These are phyloP conservation scores for Botrytis squamosa DNA, from an alignment of 2,329 filamentous ascomycete species.

Conservation along the genomic window DNA sequence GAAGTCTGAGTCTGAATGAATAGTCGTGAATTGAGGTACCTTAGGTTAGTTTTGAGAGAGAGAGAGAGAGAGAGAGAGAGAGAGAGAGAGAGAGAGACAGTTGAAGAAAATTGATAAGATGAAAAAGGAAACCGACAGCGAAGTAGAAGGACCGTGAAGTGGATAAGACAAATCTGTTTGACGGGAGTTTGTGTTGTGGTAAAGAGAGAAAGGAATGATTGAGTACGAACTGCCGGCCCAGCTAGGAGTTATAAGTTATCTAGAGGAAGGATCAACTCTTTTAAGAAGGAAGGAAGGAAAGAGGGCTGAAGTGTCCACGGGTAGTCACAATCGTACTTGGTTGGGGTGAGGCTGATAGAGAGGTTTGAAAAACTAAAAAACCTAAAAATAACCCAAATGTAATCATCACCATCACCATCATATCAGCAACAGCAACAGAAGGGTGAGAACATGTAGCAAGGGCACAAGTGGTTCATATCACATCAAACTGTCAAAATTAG, in stretches of 20 bases:
- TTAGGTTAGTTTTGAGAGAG: not conserved
- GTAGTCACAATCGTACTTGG: not conserved
- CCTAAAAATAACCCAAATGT: not conserved
- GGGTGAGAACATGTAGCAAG: not conserved
- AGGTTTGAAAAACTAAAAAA: not conserved
- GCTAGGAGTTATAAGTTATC: not conserved
- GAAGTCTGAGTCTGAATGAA: not conserved
- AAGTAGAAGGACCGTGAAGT: not conserved
- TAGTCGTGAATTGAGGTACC: not conserved
- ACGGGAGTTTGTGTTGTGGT: not conserved
- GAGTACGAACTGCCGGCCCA: not conserved
- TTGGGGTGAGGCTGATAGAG: not conserved
- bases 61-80: slow-evolving; percentile 5
- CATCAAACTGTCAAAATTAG: not conserved
- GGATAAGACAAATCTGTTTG: not conserved
- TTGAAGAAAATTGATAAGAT: not conserved
- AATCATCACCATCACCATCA: not conserved
- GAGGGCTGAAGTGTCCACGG: not conserved
- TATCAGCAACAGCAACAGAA: too few species aligned
- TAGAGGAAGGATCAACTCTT: not conserved
- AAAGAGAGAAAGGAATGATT: not conserved
- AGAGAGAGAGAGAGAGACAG: not conserved
- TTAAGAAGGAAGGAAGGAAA: not conserved
- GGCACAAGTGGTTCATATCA: not conserved
- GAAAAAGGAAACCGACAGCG: not conserved